Conservation (phyloP, 768 basidiomycete species). For the Mycena vulgaris region DNA sequence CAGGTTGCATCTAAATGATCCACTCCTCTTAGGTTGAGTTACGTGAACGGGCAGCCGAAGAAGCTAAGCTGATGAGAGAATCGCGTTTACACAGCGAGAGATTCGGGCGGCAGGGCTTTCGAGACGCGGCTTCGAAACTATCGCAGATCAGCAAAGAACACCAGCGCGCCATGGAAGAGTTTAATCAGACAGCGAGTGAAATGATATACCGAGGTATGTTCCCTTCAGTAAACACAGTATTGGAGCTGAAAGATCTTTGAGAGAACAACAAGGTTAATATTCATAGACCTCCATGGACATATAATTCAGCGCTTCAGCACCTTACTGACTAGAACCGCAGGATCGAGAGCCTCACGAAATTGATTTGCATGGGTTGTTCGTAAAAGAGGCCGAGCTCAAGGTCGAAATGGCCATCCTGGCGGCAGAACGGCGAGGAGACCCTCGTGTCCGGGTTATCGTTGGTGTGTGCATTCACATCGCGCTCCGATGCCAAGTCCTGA, state of each 20-base stretch:
- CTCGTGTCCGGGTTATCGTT: conserved; percentile 27
- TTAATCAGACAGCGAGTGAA: conserved; percentile 27
- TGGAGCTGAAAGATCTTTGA: not conserved
- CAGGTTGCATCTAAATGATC: not conserved
- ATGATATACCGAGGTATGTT: conserved; percentile 27
- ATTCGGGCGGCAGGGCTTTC: not conserved
- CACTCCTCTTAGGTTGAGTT: conserved; percentile 9
- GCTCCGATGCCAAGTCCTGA: not conserved
- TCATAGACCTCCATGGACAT: not conserved
- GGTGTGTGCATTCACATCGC: conserved; percentile 11
- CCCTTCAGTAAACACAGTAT: not conserved
- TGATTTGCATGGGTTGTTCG: conserved; percentile 30
- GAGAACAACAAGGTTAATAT: conserved; percentile 25
- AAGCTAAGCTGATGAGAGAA: not conserved
- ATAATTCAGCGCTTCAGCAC: not conserved
- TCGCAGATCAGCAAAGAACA: not conserved
- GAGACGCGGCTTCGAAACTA: not conserved
- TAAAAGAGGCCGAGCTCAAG: conserved; percentile 26
- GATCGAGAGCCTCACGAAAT: conserved; percentile 7
- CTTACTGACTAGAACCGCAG: conserved; percentile 2
- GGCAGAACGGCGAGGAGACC: conserved; percentile 2
- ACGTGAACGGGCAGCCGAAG: conserved; percentile 7
- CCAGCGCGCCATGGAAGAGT: not conserved
- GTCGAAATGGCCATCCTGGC: conserved; percentile 11
- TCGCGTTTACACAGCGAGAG: not conserved